Percentiles rank a stretch among this genome's conserved stretches.
These are phyloP conservation scores for Lecanicillium sp. DNA, from an alignment of 2,329 filamentous ascomycete species.

Conservation along the genomic window DNA sequence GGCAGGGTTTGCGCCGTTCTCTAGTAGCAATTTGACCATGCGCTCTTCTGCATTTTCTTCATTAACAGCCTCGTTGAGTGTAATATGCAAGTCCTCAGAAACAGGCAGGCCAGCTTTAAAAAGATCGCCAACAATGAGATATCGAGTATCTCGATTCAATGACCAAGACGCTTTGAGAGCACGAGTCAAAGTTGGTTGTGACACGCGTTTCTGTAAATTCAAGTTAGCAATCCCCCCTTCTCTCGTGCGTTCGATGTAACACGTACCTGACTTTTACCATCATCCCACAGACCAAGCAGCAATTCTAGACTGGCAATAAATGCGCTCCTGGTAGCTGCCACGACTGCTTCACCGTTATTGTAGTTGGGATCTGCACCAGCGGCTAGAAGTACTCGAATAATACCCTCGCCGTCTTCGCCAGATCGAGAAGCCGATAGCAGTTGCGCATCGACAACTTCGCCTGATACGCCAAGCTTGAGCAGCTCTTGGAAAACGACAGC, in stretches of 20 bases:
- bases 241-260: conserved; percentile 1
- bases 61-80: conserved; percentile 44
- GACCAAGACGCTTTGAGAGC: conserved; percentile 48
- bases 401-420: conserved; percentile 37
- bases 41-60: conserved; percentile 41
- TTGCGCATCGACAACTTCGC: conserved; percentile 44
- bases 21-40: conserved; percentile 38
- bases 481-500: conserved; percentile 43
- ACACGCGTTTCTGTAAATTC: conserved; percentile 33
- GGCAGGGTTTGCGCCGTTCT: conserved; percentile 43
- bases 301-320: conserved; percentile 42
- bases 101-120: conserved; percentile 42
- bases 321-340: conserved; percentile 44
- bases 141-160: conserved; percentile 38
- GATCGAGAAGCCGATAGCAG: conserved; percentile 45
- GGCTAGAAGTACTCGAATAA: conserved; percentile 42
- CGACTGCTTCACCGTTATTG: conserved; percentile 46
- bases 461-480: conserved; percentile 39
- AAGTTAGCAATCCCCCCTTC: conserved; percentile 4
- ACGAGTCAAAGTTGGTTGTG: conserved; percentile 37
- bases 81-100: conserved; percentile 41
- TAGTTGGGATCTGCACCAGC: conserved; percentile 49
- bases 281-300: conserved; percentile 39
- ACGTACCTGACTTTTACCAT: conserved; percentile 33
- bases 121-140: conserved; percentile 40